phyloP scores from a whole-genome alignment of 2,329 filamentous ascomycete genomes.

The Colletotrichum spinosum region DNA sequence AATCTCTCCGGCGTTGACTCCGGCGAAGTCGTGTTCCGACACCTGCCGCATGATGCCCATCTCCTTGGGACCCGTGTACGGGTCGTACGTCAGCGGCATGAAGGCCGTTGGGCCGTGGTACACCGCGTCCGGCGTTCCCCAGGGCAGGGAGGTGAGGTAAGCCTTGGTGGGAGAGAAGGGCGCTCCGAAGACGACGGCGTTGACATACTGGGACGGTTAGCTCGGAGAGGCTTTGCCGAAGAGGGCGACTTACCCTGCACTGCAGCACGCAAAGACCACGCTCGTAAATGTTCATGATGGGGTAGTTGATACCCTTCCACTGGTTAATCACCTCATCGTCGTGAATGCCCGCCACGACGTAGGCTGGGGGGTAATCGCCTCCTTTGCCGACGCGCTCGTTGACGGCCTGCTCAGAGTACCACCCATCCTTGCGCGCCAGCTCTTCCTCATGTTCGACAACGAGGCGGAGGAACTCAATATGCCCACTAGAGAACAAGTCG shows the following conservation, averaged over 20 bases:
- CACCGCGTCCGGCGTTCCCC: conserved; percentile 80
- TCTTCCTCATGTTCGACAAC: conserved; percentile 81
- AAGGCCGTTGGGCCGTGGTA: conserved; percentile 98
- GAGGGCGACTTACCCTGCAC: conserved; percentile 72
- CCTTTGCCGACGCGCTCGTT: conserved; percentile 74
- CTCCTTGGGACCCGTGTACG: conserved; percentile 82
- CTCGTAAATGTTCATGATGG: conserved; percentile 99
- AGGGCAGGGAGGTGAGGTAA: conserved; percentile 82
- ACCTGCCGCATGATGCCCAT: conserved; percentile 89
- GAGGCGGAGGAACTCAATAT: conserved; percentile 91
- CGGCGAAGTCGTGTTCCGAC: conserved; percentile 79
- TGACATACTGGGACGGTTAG: conserved; percentile 75
- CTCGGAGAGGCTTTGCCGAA: too few relatives aligned
- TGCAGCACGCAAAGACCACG: conserved; percentile 94
- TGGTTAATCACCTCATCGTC: conserved; percentile 95
- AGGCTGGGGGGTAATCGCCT: conserved; percentile 83
- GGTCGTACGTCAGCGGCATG: conserved; percentile 83
- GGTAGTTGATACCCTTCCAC: conserved; percentile 98
- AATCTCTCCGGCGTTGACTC: conserved; percentile 93
- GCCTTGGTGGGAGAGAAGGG: conserved; percentile 86
- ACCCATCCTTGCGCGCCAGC: conserved; percentile 74
- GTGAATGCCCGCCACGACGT: conserved; percentile 93
- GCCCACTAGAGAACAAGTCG: conserved; percentile 95
- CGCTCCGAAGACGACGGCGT: conserved; percentile 88
- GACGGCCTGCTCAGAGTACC: conserved; percentile 76